Conservation (phyloP, 177 flowering plant genomes). For the Vitis hybrid region DNA sequence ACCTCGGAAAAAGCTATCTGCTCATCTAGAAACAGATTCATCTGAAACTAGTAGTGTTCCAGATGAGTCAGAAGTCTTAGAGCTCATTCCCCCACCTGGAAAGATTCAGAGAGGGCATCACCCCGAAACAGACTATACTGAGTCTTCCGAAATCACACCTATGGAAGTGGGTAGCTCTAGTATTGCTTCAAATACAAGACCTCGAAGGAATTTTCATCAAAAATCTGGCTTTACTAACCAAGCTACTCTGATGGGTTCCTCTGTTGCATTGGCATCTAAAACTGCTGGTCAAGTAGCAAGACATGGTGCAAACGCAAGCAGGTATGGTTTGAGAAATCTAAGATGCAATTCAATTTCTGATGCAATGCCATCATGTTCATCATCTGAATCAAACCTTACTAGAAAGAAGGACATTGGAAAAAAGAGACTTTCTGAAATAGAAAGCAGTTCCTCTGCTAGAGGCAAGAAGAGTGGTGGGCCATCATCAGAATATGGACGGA, state of each 20-base stretch:
- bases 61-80: conserved; percentile 35
- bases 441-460: conserved; percentile 48
- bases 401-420: conserved; percentile 31
- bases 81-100: conserved; percentile 24
- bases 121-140: conserved; percentile 19
- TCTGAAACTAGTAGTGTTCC: conserved; percentile 45
- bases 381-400: conserved; percentile 39
- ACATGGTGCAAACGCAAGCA: conserved; percentile 28
- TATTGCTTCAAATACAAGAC: conserved; percentile 29
- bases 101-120: conserved; percentile 23
- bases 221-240: conserved; percentile 30
- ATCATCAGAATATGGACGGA: conserved; percentile 23
- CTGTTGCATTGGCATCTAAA: conserved; percentile 35
- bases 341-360: conserved; percentile 58
- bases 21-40: conserved; percentile 39
- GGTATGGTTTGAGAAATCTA: conserved; percentile 54
- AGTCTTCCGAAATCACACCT: conserved; percentile 17
- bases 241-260: conserved; percentile 24
- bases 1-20: conserved; percentile 30
- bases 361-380: conserved; percentile 44
- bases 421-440: conserved; percentile 56
- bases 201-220: conserved; percentile 26
- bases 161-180: conserved; percentile 38
- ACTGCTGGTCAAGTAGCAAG: conserved; percentile 21
- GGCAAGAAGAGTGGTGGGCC: conserved; percentile 49